Conservation (phyloP, 148 eudicot species). For the Nepenthes mirabilis region DNA sequence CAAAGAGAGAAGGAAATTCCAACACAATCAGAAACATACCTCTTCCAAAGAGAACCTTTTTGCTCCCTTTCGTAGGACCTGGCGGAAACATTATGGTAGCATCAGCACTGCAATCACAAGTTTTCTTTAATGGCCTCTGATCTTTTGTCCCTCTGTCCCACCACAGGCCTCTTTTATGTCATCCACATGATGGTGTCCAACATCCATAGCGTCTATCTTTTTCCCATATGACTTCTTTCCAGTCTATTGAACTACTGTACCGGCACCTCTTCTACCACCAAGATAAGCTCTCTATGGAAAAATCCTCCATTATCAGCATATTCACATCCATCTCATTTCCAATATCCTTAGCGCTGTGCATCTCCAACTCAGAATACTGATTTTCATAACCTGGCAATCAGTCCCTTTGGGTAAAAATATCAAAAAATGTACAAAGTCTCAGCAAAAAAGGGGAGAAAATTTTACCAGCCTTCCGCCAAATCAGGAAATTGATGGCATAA, state of each 20-base stretch:
- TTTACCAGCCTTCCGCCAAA: constrained; percentile 47
- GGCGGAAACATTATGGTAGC: constrained; percentile 27
- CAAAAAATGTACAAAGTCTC: background rate
- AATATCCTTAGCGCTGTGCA: constrained; percentile 38
- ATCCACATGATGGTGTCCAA: constrained; percentile 42
- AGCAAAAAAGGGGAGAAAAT: background rate
- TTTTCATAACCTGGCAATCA: constrained; percentile 8
- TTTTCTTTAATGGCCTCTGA: constrained; percentile 32
- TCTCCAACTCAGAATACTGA: constrained; percentile 46
- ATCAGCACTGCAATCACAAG: constrained; percentile 33
- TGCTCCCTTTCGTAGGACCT: constrained; percentile 73
- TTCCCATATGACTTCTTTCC: constrained; percentile 38
- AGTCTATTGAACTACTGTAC: constrained; percentile 19
- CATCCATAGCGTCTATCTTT: constrained; percentile 37
- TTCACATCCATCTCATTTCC: constrained; percentile 56
- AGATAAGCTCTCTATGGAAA: constrained; percentile 23
- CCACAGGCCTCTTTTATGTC: constrained; percentile 89
- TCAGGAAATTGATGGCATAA: constrained; percentile 34
- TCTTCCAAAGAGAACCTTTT: constrained; percentile 65
- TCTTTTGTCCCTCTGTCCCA: constrained; percentile 78
- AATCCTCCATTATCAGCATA: constrained; percentile 54
- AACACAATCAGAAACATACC: constrained; percentile 25
- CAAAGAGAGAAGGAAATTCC: background rate
- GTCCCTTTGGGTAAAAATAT: background rate
- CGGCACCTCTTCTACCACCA: constrained; percentile 19